phyloP scores from a whole-genome alignment of 192 early-diverging fungal species.

The Rhizophagus clarus region DNA sequence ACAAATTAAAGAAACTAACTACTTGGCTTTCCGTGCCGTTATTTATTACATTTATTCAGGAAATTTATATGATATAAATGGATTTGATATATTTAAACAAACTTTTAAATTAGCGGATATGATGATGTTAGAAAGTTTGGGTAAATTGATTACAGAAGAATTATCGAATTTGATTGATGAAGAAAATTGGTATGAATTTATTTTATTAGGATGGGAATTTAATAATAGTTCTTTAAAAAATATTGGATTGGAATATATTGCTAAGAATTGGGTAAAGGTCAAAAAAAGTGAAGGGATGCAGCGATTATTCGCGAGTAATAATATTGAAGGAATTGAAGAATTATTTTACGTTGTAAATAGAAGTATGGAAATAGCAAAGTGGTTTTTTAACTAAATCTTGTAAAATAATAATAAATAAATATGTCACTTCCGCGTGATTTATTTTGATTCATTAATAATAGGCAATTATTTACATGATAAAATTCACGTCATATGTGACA shows the following conservation, averaged over 20 bases:
- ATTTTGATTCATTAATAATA: no score
- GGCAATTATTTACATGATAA: no score
- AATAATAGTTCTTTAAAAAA: neutral
- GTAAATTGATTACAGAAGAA: neutral
- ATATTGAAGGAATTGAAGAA: conserved; percentile 17
- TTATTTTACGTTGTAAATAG: neutral
- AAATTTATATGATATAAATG: neutral
- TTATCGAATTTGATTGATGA: neutral
- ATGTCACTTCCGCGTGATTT: no score
- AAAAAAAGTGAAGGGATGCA: conserved; percentile 5
- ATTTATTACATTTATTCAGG: conserved; percentile 16
- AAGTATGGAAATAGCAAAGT: neutral
- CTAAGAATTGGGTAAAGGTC: conserved; percentile 14
- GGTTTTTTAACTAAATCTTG: no score
- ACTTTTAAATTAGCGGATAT: conserved; percentile 23
- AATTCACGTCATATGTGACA: no score
- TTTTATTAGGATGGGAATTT: conserved; percentile 2
- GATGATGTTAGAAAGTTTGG: conserved; percentile 5
- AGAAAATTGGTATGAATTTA: conserved; percentile 16
- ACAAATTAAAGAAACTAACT: conserved; percentile 6
- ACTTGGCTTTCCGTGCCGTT: neutral
- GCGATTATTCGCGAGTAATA: neutral
- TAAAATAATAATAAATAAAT: no score
- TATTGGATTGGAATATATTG: conserved; percentile 2
- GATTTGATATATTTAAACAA: neutral